phyloP scores from a whole-genome alignment of 2,329 filamentous ascomycete species.

The Phoma herbarum region DNA sequence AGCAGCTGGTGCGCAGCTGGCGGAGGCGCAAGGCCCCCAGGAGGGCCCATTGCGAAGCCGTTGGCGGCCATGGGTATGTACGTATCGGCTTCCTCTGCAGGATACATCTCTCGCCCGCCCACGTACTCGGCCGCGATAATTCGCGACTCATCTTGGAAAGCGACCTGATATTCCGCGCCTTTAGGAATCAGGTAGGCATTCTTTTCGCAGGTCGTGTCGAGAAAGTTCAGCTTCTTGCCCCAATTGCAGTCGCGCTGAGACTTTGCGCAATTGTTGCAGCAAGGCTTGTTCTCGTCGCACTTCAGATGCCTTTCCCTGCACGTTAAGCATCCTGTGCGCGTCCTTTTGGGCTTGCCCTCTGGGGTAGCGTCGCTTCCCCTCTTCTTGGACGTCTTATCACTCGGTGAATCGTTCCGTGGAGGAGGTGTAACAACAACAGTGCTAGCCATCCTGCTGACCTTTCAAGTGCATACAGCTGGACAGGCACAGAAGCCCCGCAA shows the following conservation, averaged over 20 bases:
- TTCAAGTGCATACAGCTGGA: constrained; percentile 14
- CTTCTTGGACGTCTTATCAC: constrained; percentile 31
- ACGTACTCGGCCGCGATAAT: constrained; percentile 90
- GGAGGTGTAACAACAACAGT: constrained; percentile 33
- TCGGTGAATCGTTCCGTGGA: constrained; percentile 34
- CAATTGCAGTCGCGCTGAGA: constrained; percentile 86
- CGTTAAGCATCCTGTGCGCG: constrained; percentile 89
- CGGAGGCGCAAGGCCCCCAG: constrained; percentile 35
- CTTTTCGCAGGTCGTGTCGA: constrained; percentile 78
- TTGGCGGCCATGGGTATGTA: constrained; percentile 31
- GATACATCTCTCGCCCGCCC: constrained; percentile 79
- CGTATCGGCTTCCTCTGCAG: constrained; percentile 55
- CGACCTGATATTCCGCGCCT: constrained; percentile 71
- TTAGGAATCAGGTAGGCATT: constrained; percentile 63
- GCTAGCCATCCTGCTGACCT: constrained; percentile 29
- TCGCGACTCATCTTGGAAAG: constrained; percentile 88
- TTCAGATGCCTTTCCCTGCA: constrained; percentile 91
- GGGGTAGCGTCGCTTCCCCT: constrained; percentile 35
- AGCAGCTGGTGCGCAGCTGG: constrained; percentile 58
- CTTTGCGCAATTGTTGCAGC: constrained; percentile 83
- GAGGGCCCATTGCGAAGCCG: constrained; percentile 44
- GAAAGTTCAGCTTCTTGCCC: constrained; percentile 88
- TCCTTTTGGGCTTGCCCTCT: constrained; percentile 76
- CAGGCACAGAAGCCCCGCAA: not conserved
- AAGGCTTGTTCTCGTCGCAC: constrained; percentile 78